Conservation (phyloP, 2,329 filamentous ascomycete genomes). For the Talaromyces islandicus region DNA sequence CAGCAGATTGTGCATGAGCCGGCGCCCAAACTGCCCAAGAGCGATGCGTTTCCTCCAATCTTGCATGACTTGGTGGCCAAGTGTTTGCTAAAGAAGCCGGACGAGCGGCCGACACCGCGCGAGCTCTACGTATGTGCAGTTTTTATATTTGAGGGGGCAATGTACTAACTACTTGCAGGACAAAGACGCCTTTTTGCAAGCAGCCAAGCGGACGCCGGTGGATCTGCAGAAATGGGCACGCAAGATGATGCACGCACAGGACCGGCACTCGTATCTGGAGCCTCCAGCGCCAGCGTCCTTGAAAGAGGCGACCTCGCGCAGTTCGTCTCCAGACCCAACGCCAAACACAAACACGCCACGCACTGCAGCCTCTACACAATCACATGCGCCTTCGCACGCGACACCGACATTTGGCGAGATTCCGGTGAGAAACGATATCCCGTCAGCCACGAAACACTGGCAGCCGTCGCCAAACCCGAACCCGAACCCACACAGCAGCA, state of each 20-base stretch:
- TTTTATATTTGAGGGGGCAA: not conserved
- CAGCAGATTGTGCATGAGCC: constrained; percentile 98
- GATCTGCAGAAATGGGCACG: constrained; percentile 91
- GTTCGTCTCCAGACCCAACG: constrained; percentile 9
- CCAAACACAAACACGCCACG: constrained; percentile 15
- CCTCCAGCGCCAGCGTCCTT: constrained; percentile 75
- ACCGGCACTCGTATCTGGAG: constrained; percentile 87
- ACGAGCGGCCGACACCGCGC: constrained; percentile 82
- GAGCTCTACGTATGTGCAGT: constrained; percentile 72
- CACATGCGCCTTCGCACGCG: constrained; percentile 21
- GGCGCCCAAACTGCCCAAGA: constrained; percentile 88
- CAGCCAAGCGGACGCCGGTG: constrained; percentile 92
- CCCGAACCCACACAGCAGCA: not conserved
- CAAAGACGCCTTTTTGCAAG: constrained; percentile 88
- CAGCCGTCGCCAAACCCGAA: not conserved
- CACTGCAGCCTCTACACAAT: constrained; percentile 35
- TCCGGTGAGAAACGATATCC: constrained; percentile 45
- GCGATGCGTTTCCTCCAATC: constrained; percentile 91
- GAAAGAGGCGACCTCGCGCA: constrained; percentile 18
- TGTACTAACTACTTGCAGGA: constrained; percentile 52
- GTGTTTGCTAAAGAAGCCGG: constrained; percentile 84
- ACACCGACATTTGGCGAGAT: constrained; percentile 64
- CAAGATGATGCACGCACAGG: constrained; percentile 87
- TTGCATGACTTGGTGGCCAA: constrained; percentile 96
- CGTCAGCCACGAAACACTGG: constrained; percentile 21